Evolutionary conservation across 202 grass and related monocot genomes (phyloP).

Genomic region (Panicum virgatum): DNA sequence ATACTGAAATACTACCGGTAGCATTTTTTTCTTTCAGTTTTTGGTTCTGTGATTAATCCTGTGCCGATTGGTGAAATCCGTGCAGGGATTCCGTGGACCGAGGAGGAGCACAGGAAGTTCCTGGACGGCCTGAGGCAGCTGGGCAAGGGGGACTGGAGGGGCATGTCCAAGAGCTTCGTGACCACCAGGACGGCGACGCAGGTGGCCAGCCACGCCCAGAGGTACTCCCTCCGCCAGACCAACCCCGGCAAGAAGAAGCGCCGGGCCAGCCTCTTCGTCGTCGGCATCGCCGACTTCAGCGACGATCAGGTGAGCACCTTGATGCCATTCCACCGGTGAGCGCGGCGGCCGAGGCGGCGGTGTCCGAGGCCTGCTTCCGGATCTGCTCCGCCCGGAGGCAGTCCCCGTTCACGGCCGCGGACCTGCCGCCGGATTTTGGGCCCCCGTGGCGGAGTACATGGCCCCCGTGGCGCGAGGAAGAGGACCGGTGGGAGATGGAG

Average conservation of each 20-base stretch:
- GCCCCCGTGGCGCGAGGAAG: too few relatives aligned
- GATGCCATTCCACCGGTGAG: not conserved
- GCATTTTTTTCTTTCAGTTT: not conserved
- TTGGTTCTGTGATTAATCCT: conserved; percentile 3
- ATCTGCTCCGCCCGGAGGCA: conserved; percentile 66
- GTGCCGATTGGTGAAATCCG: not conserved
- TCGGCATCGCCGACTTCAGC: conserved; percentile 26
- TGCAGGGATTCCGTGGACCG: conserved; percentile 81
- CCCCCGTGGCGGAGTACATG: too few relatives aligned
- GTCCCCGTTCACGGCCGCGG: conserved; percentile 46
- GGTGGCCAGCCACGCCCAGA: conserved; percentile 87
- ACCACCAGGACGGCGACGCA: conserved; percentile 74
- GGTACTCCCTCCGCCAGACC: conserved; percentile 74
- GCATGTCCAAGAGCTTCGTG: conserved; percentile 78
- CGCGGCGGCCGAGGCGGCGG: too few relatives aligned
- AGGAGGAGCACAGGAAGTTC: conserved; percentile 86
- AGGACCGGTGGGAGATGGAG: too few relatives aligned
- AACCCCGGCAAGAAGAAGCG: conserved; percentile 84
- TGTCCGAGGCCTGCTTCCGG: conserved; percentile 83
- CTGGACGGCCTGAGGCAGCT: conserved; percentile 62
- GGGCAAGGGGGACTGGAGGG: conserved; percentile 85
- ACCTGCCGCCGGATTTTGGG: too few relatives aligned
- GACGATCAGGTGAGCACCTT: conserved; percentile 27
- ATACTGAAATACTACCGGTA: too few relatives aligned
- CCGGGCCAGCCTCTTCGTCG: conserved; percentile 79